Conservation (phyloP, 768 basidiomycete species). For the Russula emetica region DNA sequence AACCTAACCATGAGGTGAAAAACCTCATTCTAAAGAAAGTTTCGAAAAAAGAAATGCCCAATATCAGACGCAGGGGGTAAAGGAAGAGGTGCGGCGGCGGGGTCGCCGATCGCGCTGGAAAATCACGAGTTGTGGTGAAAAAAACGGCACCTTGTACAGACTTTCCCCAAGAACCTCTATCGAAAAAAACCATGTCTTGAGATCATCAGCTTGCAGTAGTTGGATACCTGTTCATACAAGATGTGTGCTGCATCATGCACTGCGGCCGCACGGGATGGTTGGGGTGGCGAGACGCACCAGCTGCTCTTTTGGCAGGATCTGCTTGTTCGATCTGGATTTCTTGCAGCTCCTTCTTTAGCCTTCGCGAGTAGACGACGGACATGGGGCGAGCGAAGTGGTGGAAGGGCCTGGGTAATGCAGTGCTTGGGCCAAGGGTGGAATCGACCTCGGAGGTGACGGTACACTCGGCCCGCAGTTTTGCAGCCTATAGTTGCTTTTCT, state of each 20-base stretch:
- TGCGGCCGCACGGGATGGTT: background rate
- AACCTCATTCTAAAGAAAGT: slow-evolving; percentile 56
- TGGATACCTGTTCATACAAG: slow-evolving; percentile 52
- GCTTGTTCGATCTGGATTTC: slow-evolving; percentile 28
- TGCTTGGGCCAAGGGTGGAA: slow-evolving; percentile 10
- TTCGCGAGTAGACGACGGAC: slow-evolving; percentile 25
- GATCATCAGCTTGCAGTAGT: slow-evolving; percentile 70
- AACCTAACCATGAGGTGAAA: slow-evolving; percentile 81
- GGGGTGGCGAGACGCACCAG: slow-evolving; percentile 11
- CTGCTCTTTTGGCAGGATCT: slow-evolving; percentile 23
- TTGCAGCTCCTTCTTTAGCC: slow-evolving; percentile 28
- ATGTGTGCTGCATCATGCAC: background rate
- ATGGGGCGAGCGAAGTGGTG: slow-evolving; percentile 9
- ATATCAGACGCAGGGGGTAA: background rate
- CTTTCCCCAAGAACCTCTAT: slow-evolving; percentile 84
- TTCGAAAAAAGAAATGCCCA: too few species aligned
- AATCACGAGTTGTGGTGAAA: background rate
- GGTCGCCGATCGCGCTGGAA: slow-evolving; percentile 5
- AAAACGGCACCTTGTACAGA: slow-evolving; percentile 54
- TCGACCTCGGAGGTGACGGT: background rate
- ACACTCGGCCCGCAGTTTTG: background rate
- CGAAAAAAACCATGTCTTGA: slow-evolving; percentile 70
- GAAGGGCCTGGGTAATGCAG: background rate
- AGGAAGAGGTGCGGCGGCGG: background rate
- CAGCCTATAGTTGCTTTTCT: background rate